Evolutionary conservation across 768 basidiomycete genomes (phyloP), one percentile per base, ranked within the genome.

Genomic region (Scleroderma citrinum): DNA sequence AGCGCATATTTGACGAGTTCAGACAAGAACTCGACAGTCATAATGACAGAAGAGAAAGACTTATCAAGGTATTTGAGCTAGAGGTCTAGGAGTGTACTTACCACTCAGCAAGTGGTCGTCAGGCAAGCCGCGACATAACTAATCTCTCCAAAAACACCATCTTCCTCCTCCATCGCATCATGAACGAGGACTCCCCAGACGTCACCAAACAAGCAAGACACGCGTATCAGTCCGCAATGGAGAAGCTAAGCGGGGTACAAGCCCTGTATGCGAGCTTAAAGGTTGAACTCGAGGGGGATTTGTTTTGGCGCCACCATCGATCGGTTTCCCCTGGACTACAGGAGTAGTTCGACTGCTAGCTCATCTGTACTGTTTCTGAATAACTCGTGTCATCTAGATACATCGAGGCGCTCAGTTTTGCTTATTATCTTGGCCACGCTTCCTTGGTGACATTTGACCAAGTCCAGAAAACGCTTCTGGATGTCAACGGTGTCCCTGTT

Each of bases 101-200:
- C 7, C n/a, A 46, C 26, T 43, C 52, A 55, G 35, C 48, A 42
- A 37, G 46, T 46, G 36, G 26, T 49, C 47, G 14, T 45, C 20
- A 91, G 88, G 76, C 79, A 34, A 85, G 83, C 61, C 83, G 95
- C 31, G 93, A 96, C 68, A 78, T 92, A 44, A 97, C 94, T 21
- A 88, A 83, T 57, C 75, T 88, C 31, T 92, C 92, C 45, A 99
- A 99, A 67, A 94, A 91, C 69, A 74, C 83, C 55, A 97, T 99
- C 54, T 98, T 98, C 63, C 81, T 91, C 35, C 75, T 97, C 4
- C 95, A 97, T 60, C 85, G 92, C 44, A 70, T 83, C 50, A 67
- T 76, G 56, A 73, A 71, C 31, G 76, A 77, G 47, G 70, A 72
- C 14, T 62, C 60, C 16, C 44, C 58, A 46, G 55, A 62, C 2